phyloP scores from a whole-genome alignment of 139 green algal species.

The Monoraphidium neglectum region DNA sequence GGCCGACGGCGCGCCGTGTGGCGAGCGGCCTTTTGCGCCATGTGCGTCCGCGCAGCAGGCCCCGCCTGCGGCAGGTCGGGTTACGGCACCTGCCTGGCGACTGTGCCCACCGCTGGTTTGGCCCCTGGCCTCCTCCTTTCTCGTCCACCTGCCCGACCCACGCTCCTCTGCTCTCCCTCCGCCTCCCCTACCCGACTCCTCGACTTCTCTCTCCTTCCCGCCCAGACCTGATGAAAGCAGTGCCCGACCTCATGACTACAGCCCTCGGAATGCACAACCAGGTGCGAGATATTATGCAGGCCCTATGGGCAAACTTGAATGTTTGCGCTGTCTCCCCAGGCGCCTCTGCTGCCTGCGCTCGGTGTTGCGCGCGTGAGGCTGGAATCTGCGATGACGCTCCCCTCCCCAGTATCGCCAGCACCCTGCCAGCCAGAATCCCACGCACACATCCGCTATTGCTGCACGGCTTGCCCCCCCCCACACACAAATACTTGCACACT shows the following conservation, averaged over 20 bases:
- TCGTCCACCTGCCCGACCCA: not conserved
- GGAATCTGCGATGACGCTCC: too few relatives aligned
- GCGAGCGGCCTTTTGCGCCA: not conserved
- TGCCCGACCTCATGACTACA: conserved; percentile 34
- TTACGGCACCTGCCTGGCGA: not conserved
- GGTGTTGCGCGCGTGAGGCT: too few relatives aligned
- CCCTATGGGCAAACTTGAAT: too few relatives aligned
- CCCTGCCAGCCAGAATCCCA: too few relatives aligned
- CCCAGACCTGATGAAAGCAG: conserved; percentile 49
- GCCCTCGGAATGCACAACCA: conserved; percentile 20
- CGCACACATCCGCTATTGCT: too few relatives aligned
- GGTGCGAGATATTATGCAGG: too few relatives aligned
- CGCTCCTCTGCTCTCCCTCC: not conserved
- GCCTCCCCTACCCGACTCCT: too few relatives aligned
- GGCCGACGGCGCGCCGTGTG: not conserved
- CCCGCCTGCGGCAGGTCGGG: not conserved
- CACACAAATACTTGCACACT: too few relatives aligned
- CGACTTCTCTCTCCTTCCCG: not conserved
- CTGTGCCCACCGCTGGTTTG: not conserved
- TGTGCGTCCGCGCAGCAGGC: not conserved
- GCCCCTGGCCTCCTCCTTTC: not conserved
- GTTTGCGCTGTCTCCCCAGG: too few relatives aligned
- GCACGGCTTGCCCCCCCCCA: too few relatives aligned
- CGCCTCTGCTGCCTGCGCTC: too few relatives aligned
- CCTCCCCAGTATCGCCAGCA: too few relatives aligned